These are phyloP conservation scores for Leucaena leucocephala DNA, from an alignment of 306 rosid species.

Conservation along the genomic window DNA sequence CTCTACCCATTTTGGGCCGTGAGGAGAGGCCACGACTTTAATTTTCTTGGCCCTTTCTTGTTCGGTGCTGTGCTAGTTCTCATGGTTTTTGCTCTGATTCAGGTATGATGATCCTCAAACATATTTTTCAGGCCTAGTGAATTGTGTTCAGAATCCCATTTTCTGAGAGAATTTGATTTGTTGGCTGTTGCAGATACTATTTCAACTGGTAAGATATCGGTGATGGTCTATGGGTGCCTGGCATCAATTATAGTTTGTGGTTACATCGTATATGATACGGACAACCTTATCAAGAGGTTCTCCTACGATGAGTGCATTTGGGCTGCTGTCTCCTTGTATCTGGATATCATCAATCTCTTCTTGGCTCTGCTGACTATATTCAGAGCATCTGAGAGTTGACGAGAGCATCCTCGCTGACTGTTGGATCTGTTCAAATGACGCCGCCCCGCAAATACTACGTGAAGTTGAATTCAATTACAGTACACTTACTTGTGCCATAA, in stretches of 20 bases:
- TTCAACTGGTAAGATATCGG: constrained; percentile 65
- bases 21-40: constrained; percentile 82
- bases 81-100: constrained; percentile 65
- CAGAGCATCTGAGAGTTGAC: constrained; percentile 57
- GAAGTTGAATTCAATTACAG: neutral
- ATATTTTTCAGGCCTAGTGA: neutral
- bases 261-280: constrained; percentile 83
- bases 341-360: constrained; percentile 88
- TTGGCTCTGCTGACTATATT: constrained; percentile 64
- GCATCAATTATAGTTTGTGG: constrained; percentile 85
- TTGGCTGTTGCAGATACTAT: constrained; percentile 10
- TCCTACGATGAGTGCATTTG: constrained; percentile 85
- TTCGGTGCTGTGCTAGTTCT: constrained; percentile 70
- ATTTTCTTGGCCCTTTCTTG: constrained; percentile 83
- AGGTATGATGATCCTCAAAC: constrained; percentile 50
- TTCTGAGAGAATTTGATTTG: constrained; percentile 5
- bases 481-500: neutral
- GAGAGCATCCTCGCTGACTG: neutral
- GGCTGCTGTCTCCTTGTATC: constrained; percentile 79
- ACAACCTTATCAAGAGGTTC: constrained; percentile 79
- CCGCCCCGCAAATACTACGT: neutral
- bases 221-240: constrained; percentile 72
- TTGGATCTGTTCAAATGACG: neutral
- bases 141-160: neutral
- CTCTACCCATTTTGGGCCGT: constrained; percentile 95